phyloP scores from a whole-genome alignment of 1,284 basidiomycete genomes.

The Naganishia cerealis region DNA sequence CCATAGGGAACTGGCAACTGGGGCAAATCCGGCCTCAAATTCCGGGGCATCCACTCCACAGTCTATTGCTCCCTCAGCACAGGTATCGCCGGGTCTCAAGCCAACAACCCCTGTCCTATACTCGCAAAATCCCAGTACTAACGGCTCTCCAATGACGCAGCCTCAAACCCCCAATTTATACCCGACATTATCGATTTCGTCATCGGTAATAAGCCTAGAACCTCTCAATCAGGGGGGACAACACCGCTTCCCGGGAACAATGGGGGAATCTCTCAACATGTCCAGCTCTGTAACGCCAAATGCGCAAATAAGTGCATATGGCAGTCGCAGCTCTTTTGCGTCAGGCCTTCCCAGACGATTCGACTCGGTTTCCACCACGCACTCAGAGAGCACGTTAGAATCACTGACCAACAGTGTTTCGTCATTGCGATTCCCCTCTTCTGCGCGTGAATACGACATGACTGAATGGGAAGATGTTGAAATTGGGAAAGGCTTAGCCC shows the following conservation, averaged over 20 bases:
- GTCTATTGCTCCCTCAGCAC: conserved; percentile 33
- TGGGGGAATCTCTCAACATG: conserved; percentile 15
- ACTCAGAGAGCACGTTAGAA: conserved; percentile 13
- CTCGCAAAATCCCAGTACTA: conserved; percentile 22
- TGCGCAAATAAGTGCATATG: neutral
- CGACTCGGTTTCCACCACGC: conserved; percentile 10
- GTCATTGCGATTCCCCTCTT: conserved; percentile 14
- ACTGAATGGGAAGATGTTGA: conserved; percentile 77
- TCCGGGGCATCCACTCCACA: conserved; percentile 23
- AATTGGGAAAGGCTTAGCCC: conserved; percentile 88
- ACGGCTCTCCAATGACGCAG: conserved; percentile 33
- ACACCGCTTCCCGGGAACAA: conserved; percentile 2
- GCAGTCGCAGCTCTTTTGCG: neutral
- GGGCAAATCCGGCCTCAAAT: conserved; percentile 11
- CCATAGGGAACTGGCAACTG: neutral
- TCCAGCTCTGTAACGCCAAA: conserved; percentile 19
- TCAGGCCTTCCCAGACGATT: conserved; percentile 3
- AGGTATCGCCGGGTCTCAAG: conserved; percentile 20
- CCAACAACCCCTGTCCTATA: conserved; percentile 22
- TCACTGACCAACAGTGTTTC: conserved; percentile 21
- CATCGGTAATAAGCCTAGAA: conserved; percentile 52
- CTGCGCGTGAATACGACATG: conserved; percentile 32
- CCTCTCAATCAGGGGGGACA: conserved; percentile 38
- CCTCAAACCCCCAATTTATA: conserved; percentile 50
- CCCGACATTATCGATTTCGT: conserved; percentile 50